Percentiles rank a stretch among this genome's conserved stretches.
Evolutionary conservation across 768 basidiomycete species (phyloP).

Genomic region (Coprinopsis cinerea): DNA sequence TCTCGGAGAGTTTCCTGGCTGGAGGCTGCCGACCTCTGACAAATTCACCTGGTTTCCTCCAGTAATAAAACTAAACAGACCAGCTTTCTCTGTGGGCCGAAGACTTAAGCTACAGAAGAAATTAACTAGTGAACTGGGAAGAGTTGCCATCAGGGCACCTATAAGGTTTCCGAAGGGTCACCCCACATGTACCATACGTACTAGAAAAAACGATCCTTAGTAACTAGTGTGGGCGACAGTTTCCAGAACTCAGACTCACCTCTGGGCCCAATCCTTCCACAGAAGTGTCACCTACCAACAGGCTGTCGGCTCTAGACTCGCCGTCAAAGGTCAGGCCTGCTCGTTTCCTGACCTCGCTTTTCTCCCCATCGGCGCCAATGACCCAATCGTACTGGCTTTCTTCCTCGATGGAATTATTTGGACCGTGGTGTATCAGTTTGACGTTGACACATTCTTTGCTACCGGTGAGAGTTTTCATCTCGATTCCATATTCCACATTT

Average conservation of each 20-base stretch:
- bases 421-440: background rate
- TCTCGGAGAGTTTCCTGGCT: too few species aligned
- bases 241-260: background rate
- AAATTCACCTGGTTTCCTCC: too few species aligned
- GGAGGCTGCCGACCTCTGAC: too few species aligned
- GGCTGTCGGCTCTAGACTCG: constrained; percentile 16
- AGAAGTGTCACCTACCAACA: background rate
- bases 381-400: constrained; percentile 27
- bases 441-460: background rate
- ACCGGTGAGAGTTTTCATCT: background rate
- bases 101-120: too few species aligned
- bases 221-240: constrained; percentile 12
- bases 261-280: background rate
- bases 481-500: constrained; percentile 15
- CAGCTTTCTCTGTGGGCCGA: too few species aligned
- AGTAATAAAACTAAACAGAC: too few species aligned
- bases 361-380: constrained; percentile 39
- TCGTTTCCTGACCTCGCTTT: constrained; percentile 34
- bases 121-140: too few species aligned
- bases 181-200: constrained; percentile 47
- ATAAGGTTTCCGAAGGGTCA: constrained; percentile 26
- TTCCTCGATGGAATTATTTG: constrained; percentile 25
- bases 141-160: too few species aligned
- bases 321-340: constrained; percentile 34
- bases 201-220: constrained; percentile 18